Conservation (phyloP, 345 rosid genomes). For the rapeseed (Brassica napus) region DNA sequence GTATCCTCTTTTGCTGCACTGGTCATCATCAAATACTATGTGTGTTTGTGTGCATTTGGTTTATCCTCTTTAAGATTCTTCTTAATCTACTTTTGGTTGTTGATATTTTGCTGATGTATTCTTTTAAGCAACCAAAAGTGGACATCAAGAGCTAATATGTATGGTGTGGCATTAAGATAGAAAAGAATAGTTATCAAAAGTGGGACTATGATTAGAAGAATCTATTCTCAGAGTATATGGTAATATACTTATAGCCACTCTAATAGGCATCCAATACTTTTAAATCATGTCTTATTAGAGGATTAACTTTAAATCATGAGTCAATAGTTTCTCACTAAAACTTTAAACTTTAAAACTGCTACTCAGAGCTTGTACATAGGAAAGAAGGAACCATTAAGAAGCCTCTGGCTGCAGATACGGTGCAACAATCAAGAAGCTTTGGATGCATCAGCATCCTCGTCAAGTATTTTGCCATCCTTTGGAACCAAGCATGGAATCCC, state of each 20-base stretch:
- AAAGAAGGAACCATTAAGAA: slow-evolving; percentile 13
- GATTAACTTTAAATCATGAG: background rate
- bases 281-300: background rate
- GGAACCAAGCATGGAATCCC: slow-evolving; percentile 86
- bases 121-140: slow-evolving; percentile 33
- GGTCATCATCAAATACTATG: background rate
- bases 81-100: slow-evolving; percentile 27
- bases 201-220: slow-evolving; percentile 27
- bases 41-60: background rate
- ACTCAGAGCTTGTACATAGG: background rate
- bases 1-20: slow-evolving; percentile 4
- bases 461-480: slow-evolving; percentile 72
- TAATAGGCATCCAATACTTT: slow-evolving; percentile 30
- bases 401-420: background rate
- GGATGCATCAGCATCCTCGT: slow-evolving; percentile 36
- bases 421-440: slow-evolving; percentile 23
- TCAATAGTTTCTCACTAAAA: slow-evolving; percentile 3
- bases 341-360: background rate
- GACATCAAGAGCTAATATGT: slow-evolving; percentile 29
- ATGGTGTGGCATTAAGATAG: slow-evolving; percentile 26
- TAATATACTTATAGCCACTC: slow-evolving; percentile 28
- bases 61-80: slow-evolving; percentile 14
- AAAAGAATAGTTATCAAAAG: slow-evolving; percentile 35
- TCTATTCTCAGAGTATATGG: slow-evolving; percentile 3
- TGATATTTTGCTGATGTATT: slow-evolving; percentile 14